Evolutionary conservation across 257 asterid genomes (phyloP), one percentile per base, ranked within the genome.

Genomic region (Solanum lycopersicoides): DNA sequence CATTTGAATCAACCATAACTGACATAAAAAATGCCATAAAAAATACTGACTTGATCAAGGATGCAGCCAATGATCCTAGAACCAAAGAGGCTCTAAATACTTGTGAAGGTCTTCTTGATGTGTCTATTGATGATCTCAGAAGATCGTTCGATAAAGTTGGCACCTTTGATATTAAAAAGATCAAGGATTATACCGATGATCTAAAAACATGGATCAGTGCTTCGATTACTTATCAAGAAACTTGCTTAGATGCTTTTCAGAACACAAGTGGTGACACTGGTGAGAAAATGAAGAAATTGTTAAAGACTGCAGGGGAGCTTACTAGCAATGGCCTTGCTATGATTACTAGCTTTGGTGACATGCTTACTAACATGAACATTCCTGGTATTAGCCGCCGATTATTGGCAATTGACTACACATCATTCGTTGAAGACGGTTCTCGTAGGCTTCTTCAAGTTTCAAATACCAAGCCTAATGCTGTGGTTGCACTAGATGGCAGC

Each of bases 181-280:
- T 88, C 15, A 42, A 66, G 1, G 91, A 83, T 1, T 92, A 91
- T 66, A 87, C 83, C 13, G 91, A 89, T 28, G 96, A 92, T 32
- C 88, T 95, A 21, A 91, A 86, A 45, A 91, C 93, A 2, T 93
- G 98, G 95, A 91, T 96, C 4, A 94, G 97, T 25, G 98, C 93
- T 37, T 91, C 93, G n/a, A 84, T 92, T 12, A 92, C 95, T 0
- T 87, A 91, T 56, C 96, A 96, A 86, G 93, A 95, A 71, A 95
- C 98, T 1, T 96, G 99, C 88, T 71, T 92, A 20, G 98, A 95
- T 73, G 98, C 94, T 42, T 95, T 94, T 39, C 91, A 95, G 79
- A 93, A 94, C 71, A 93, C 95, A 32, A 94, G 91, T 9, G 94
- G 92, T 6, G 93, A 91, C 42, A 86, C 94, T 0, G 98, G 95